Conservation (phyloP, 768 basidiomycete species). For the Lactifluus piperatus region DNA sequence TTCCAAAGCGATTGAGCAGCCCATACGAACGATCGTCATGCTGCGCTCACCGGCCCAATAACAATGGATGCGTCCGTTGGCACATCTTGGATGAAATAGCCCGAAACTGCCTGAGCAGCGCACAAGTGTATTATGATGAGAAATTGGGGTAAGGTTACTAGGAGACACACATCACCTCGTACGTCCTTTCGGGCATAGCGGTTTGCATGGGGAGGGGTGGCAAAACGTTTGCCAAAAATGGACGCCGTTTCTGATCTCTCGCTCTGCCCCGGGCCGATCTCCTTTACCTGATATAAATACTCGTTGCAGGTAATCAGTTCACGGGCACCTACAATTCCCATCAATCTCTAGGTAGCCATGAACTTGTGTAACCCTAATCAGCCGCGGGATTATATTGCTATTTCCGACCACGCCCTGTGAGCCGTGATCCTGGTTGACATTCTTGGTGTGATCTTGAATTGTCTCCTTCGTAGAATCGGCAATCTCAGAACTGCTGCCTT, state of each 20-base stretch:
- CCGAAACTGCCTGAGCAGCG: slow-evolving; percentile 7
- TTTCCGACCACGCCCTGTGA: slow-evolving; percentile 74
- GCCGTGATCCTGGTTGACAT: slow-evolving; percentile 24
- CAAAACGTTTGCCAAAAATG: neutral
- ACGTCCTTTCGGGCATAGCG: neutral
- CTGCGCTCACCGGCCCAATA: slow-evolving; percentile 9
- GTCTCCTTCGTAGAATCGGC: slow-evolving; percentile 50
- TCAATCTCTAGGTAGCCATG: slow-evolving; percentile 1
- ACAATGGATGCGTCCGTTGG: neutral
- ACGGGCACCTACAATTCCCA: neutral
- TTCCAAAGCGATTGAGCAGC: neutral
- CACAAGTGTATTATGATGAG: neutral
- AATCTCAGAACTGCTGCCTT: slow-evolving; percentile 79
- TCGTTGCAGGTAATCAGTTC: neutral
- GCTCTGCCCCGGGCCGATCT: neutral
- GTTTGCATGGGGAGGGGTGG: neutral
- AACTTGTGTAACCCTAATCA: slow-evolving; percentile 21
- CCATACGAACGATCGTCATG: neutral
- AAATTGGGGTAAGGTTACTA: neutral
- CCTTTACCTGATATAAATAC: neutral
- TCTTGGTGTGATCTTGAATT: neutral
- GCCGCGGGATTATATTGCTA: slow-evolving; percentile 61
- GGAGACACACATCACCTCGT: neutral
- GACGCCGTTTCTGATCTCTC: neutral
- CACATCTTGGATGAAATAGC: slow-evolving; percentile 12